Evolutionary conservation across 2,329 filamentous ascomycete species (phyloP), one percentile per base, ranked within the genome.

Genomic region (Cladosporium sp.): DNA sequence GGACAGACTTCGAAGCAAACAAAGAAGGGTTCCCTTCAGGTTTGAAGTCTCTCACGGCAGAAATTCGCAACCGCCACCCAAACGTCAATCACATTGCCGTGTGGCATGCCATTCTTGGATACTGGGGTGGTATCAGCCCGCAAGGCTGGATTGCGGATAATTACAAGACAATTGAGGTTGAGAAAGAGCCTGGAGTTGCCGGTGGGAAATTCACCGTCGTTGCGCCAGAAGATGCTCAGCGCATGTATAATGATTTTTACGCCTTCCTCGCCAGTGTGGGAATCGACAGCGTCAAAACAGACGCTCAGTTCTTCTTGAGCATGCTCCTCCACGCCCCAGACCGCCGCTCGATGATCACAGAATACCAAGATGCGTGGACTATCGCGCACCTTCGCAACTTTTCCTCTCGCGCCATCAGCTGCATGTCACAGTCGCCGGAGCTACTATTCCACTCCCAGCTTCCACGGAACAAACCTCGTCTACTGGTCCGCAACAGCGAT

Each of bases 191-290:
- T 15, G 72, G 75, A 6, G 72, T 84, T 2, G 75, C 78, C 2
- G 82, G 80, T 7, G 84, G 82, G 0, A 80, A 78, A 16, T 86
- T 95, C 70, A 82, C 81, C 0, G 80, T 89, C 1, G 78, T 97
- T 18, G 83, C 84, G 5, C 79, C 84, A 32, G 80, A 86, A 38
- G 89, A 96, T 57, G 80, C 92, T 1, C 70, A 73, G 9, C 78
- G 77, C 25, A 87, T 96, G 64, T 98, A 95, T 66, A 77, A 89
- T 51, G 92, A 97, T 65, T 97, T 97, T 66, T 98, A 97, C 66
- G 69, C 72, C 2, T 97, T 95, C 62, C 78, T 98, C 1, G 76
- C 77, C 0, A 77, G 78, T 3, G 78, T 79, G 30, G 91, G 90
- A 0, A 75, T 98, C 27, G 87, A 95, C 64, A 84, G 84, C 0